Base-by-base conservation (phyloP, 768 basidiomycete genomes). In the Tubosaeta sp. region DNA sequence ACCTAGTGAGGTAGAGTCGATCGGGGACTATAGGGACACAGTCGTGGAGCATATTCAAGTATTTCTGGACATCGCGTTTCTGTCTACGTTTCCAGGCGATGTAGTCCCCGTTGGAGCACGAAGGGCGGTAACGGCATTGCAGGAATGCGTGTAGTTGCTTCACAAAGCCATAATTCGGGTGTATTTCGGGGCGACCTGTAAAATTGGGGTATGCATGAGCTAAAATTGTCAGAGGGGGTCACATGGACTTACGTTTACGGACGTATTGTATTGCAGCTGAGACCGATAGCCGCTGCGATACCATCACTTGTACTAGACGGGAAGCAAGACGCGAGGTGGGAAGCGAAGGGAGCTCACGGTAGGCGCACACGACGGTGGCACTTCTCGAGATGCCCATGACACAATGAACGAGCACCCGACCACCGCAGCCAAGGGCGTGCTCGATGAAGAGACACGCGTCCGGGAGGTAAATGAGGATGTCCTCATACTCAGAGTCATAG, bases 311-410 rank as follows among this genome's bases (percentile, higher is more conserved):
- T 11, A 29, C n/a, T n/a, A n/a, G 35, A 22, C 17, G 25, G 42
- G n/a, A 37, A 12, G 16, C 29, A 12, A 11, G 38, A 33, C 9
- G 35, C 37, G 42, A 22, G 48, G 53, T 17, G 4, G 35, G 50
- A 33, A 29, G 27, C 31, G 12, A 13, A 22, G 44, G 9, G 22
- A 14, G 73, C 79, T 68, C 63, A 81, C 78, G 63, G 62, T 77
- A 83, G 14, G 80, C 81, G 46, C 76, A 77, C 25, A 83, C 72
- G 25, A 80, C 77, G 9, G 86, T 82, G 35, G 80, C 72, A 56
- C 85, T 87, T 55, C 87, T 74, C 0, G 84, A 89, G 8, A 88
- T 68, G 6, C 87, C 88, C 80, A 86, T 84, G 10, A 82, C 72
- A 61, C 87, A 88, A 55, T 89, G 87, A 13, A 88, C 82, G 10